A percentile compares a stretch with the other conserved stretches of the same genome.
phyloP scores from a whole-genome alignment of 2,329 filamentous ascomycete genomes.

The Verticillium zaregamsianum region DNA sequence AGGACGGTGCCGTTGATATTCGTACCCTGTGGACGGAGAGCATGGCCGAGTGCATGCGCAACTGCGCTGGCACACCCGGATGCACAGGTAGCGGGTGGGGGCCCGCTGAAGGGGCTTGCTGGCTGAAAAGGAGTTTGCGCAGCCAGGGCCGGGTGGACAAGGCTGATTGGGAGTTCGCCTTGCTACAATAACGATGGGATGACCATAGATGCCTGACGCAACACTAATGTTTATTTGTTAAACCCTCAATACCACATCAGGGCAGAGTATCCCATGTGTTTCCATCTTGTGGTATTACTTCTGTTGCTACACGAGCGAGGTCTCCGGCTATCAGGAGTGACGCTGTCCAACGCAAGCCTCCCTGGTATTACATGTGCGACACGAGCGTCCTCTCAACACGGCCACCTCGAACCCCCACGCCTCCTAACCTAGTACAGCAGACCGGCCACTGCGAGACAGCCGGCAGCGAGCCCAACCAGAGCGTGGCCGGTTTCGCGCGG shows the following conservation, averaged over 20 bases:
- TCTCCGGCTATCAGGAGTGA: background rate
- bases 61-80: slow-evolving; percentile 32
- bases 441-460: background rate
- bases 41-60: slow-evolving; percentile 39
- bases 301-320: no score
- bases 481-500: background rate
- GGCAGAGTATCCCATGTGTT: no score
- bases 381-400: no score
- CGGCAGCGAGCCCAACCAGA: background rate
- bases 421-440: background rate
- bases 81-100: slow-evolving; percentile 43
- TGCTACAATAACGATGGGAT: slow-evolving; percentile 19
- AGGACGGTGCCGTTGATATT: slow-evolving; percentile 27
- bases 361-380: background rate
- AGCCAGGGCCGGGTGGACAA: slow-evolving; percentile 22
- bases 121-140: slow-evolving; percentile 35
- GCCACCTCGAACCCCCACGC: background rate
- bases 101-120: slow-evolving; percentile 39
- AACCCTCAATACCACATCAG: background rate
- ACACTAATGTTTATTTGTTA: background rate
- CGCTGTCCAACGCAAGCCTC: background rate
- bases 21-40: slow-evolving; percentile 29
- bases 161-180: slow-evolving; percentile 38
- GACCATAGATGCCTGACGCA: background rate
- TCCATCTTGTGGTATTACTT: no score